Conservation (phyloP, 805 yeast species). For the Candida caryicola region DNA sequence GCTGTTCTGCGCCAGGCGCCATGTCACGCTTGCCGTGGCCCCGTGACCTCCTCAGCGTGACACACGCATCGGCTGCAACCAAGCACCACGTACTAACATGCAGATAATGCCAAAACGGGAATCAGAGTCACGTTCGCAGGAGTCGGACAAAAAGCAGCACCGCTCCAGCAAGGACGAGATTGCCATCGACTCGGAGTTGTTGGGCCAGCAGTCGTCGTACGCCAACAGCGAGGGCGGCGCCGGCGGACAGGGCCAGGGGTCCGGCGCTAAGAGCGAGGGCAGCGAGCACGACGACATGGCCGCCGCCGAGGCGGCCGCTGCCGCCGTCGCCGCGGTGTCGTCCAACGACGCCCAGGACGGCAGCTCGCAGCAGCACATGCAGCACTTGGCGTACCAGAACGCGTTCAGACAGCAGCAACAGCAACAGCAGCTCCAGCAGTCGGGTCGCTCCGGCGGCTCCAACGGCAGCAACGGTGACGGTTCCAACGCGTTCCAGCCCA, state of each 20-base stretch:
- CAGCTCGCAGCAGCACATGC: conserved; percentile 12
- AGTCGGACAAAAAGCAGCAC: conserved; percentile 12
- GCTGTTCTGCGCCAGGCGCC: too few species aligned
- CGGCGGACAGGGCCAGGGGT: background rate
- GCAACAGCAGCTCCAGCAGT: conserved; percentile 23
- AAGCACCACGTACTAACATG: too few species aligned
- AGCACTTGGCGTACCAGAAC: conserved; percentile 17
- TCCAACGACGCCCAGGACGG: conserved; percentile 10
- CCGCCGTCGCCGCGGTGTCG: conserved; percentile 22
- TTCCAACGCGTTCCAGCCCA: conserved; percentile 28
- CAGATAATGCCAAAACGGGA: conserved; percentile 16
- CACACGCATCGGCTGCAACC: too few species aligned
- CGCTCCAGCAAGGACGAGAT: conserved; percentile 20
- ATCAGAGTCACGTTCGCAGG: conserved; percentile 8
- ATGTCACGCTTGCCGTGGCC: too few species aligned
- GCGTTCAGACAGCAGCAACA: conserved; percentile 17
- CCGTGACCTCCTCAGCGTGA: too few species aligned
- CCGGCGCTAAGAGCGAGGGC: conserved; percentile 3
- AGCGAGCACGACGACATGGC: conserved; percentile 23
- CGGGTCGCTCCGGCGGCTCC: conserved; percentile 15
- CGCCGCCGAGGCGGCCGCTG: conserved; percentile 28
- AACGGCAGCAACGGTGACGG: conserved; percentile 1
- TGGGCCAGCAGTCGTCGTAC: conserved; percentile 40
- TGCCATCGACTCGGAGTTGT: conserved; percentile 43
- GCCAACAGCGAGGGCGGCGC: conserved; percentile 8